Evolutionary conservation across 805 yeast genomes (phyloP).

Genomic region (Cyberlindnera xishuangbannaensis): DNA sequence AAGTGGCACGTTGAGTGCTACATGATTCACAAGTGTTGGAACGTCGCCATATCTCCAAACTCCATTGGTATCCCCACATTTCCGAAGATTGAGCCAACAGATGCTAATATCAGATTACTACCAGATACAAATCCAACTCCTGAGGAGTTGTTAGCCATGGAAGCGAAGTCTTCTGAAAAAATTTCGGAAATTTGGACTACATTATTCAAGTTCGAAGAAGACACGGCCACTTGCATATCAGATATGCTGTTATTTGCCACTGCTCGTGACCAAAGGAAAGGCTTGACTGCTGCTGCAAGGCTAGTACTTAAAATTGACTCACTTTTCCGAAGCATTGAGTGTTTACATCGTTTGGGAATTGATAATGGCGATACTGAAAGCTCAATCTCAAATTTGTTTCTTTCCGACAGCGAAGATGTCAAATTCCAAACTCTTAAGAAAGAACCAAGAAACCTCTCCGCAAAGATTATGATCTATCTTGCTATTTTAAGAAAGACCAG

Average conservation of each 20-base stretch:
- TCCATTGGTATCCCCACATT: conserved; percentile 41
- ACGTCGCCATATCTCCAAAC: conserved; percentile 66
- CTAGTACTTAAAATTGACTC: conserved; percentile 71
- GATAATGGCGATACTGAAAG: conserved; percentile 11
- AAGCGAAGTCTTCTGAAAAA: conserved; percentile 57
- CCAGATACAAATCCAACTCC: conserved; percentile 35
- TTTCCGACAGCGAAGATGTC: conserved; percentile 8
- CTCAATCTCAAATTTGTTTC: conserved; percentile 6
- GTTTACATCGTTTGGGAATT: conserved; percentile 29
- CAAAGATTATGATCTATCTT: conserved; percentile 84
- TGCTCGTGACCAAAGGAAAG: conserved; percentile 59
- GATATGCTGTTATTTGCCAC: conserved; percentile 87
- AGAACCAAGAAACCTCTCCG: conserved; percentile 75
- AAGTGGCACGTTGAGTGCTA: conserved; percentile 99
- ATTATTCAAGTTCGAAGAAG: conserved; percentile 84
- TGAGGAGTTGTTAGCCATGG: conserved; percentile 47
- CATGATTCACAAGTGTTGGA: conserved; percentile 97
- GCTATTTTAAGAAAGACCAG: conserved; percentile 68
- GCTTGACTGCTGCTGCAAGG: conserved; percentile 63
- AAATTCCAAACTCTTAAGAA: conserved; percentile 19
- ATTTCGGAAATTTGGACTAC: conserved; percentile 75
- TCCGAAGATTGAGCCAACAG: conserved; percentile 24
- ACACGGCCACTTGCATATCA: conserved; percentile 81
- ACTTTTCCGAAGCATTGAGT: conserved; percentile 70
- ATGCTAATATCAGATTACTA: conserved; percentile 19